Conservation (phyloP, 2,329 filamentous ascomycete genomes). For the Teratosphaeria epicoccoides region DNA sequence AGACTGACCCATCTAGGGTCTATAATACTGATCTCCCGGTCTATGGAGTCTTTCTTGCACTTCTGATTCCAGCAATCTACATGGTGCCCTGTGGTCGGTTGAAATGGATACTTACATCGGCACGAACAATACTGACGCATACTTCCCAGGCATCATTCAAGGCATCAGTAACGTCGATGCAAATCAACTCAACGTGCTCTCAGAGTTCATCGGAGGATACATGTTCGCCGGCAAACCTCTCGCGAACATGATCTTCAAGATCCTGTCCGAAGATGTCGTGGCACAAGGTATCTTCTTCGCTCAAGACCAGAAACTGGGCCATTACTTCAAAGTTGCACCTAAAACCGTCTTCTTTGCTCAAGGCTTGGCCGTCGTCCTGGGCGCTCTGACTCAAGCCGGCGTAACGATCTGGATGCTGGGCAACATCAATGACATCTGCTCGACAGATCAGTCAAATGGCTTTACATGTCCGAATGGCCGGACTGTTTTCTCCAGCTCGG, state of each 20-base stretch:
- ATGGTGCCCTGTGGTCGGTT: constrained; percentile 79
- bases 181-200: constrained; percentile 30
- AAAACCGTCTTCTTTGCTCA: constrained; percentile 38
- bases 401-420: constrained; percentile 39
- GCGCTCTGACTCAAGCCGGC: constrained; percentile 33
- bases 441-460: constrained; percentile 33
- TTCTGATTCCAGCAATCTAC: constrained; percentile 66
- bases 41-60: constrained; percentile 71
- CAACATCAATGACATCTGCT: constrained; percentile 32
- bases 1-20: constrained; percentile 7
- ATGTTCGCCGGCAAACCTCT: constrained; percentile 32
- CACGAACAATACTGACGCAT: not conserved
- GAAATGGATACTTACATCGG: not conserved
- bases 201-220: constrained; percentile 43
- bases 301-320: constrained; percentile 24
- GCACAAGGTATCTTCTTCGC: constrained; percentile 16
- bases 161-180: constrained; percentile 53
- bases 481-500: constrained; percentile 32
- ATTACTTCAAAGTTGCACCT: constrained; percentile 31
- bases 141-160: constrained; percentile 48
- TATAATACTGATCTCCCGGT: constrained; percentile 45
- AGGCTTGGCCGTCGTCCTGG: constrained; percentile 33
- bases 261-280: constrained; percentile 24
- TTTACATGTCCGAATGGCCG: constrained; percentile 41
- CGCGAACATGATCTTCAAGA: constrained; percentile 25